phyloP scores from a whole-genome alignment of 768 basidiomycete species.

The Xanthoconium stramineum region DNA sequence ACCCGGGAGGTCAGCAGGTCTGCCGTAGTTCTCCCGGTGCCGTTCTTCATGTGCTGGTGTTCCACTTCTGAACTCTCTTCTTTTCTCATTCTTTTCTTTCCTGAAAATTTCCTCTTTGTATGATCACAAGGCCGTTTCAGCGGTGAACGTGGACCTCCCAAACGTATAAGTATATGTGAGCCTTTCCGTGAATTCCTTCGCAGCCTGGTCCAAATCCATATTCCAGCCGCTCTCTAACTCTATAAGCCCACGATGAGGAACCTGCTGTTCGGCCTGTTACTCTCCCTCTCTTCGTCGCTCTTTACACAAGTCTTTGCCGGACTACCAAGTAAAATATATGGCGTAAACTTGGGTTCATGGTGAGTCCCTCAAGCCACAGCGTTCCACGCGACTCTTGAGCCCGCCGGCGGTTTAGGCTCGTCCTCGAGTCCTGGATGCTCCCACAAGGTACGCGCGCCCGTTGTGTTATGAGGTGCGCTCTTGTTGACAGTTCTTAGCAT shows the following conservation, averaged over 20 bases:
- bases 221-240: constrained; percentile 1
- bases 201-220: not conserved
- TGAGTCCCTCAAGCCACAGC: constrained; percentile 21
- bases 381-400: not conserved
- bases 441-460: constrained; percentile 46
- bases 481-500: constrained; percentile 42
- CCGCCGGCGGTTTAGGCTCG: constrained; percentile 47
- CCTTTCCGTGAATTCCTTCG: not conserved
- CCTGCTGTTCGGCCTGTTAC: constrained; percentile 6
- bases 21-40: not conserved
- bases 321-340: constrained; percentile 52
- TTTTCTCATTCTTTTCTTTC: not conserved
- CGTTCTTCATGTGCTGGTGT: not conserved
- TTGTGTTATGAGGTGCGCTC: not conserved
- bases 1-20: constrained; percentile 3
- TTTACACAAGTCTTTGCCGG: constrained; percentile 18
- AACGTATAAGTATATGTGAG: constrained; percentile 7
- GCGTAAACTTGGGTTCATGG: constrained; percentile 72
- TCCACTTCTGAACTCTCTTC: not conserved
- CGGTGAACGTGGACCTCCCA: not conserved
- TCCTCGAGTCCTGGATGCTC: constrained; percentile 83
- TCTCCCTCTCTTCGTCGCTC: constrained; percentile 18
- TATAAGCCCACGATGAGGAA: constrained; percentile 18
- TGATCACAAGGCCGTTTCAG: constrained; percentile 2
- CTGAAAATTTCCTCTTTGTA: not conserved